Base-by-base conservation (phyloP, 306 rosid genomes). In the Fragaria nilgerrensis region DNA sequence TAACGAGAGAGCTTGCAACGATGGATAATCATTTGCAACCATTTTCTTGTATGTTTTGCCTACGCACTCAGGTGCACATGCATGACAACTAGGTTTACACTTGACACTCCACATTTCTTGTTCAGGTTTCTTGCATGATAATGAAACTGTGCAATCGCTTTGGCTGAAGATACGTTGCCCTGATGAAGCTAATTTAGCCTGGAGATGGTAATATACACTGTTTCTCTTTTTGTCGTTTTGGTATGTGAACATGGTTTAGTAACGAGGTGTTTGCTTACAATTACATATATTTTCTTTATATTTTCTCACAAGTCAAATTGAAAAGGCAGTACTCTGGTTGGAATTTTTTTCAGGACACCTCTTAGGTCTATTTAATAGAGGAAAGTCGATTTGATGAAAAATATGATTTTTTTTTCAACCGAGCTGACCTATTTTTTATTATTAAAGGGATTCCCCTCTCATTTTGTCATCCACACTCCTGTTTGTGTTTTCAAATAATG, bases 171-270 rank as follows among this genome's bases (percentile, higher is more conserved):
- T 95, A 68, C 87, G 76, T 47, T 89, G 85, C 75, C 97, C 97
- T 75, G 87, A 87, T 32, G 97, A 95, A 89, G 97, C 88, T 52
- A 88, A 87, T 85, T 91, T 95, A 29, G 50, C 89, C 41, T 95
- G 98, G 98, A 90, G 91, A 87, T 95, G 98, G 98, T 95, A 92
- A 84, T 34, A 68, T 66, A 59, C 41, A 43, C 79, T 74, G 19
- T 43, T 75, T 69, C 20, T 20, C 32, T 10, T 64, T 39, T 66
- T 45, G 36, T 73, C 65, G 47, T 62, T 55, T 47, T 56, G 27
- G 16, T 55, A 19, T 10, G 32, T 61, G 23, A 1, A 17, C 44
- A 29, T 48, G 27, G 10, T 71, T 9, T 49, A 4, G 25, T 10
- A 5, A 32, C 75, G 10, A 56, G 62, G 62, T 23, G 25, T 13